A percentile compares a stretch with the other conserved stretches of the same genome.
Conservation (phyloP, 2,329 filamentous ascomycete species). For the Monascus ruber region DNA sequence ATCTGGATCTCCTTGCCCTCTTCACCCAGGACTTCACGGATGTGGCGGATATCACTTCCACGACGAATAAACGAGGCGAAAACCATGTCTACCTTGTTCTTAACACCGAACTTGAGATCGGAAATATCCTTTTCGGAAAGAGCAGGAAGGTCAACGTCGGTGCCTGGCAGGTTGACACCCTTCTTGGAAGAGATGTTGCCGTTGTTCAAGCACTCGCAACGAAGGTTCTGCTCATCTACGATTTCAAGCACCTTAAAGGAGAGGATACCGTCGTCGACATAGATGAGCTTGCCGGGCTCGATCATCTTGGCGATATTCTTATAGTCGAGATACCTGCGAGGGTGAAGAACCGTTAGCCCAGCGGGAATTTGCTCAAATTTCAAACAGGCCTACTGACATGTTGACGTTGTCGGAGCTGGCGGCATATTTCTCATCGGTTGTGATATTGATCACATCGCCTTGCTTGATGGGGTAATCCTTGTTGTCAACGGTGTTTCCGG, state of each 20-base stretch:
- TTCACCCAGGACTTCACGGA: conserved; percentile 80
- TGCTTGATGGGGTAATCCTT: conserved; percentile 69
- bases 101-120: conserved; percentile 89
- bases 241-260: conserved; percentile 89
- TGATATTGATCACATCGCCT: conserved; percentile 84
- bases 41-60: conserved; percentile 82
- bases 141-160: conserved; percentile 92
- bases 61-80: conserved; percentile 98
- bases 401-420: conserved; percentile 76
- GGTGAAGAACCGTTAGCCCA: neutral
- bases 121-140: conserved; percentile 96
- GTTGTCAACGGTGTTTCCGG: conserved; percentile 61
- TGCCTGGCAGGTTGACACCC: conserved; percentile 98
- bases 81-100: conserved; percentile 98
- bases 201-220: conserved; percentile 84
- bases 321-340: conserved; percentile 82
- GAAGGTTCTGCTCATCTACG: conserved; percentile 78
- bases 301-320: conserved; percentile 99
- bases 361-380: neutral
- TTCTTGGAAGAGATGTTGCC: conserved; percentile 98
- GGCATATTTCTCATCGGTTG: conserved; percentile 88
- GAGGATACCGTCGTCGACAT: conserved; percentile 95
- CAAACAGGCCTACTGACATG: conserved; percentile 54
- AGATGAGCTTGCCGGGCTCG: conserved; percentile 79
- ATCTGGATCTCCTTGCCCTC: conserved; percentile 96